A percentile compares a stretch with the other conserved stretches of the same genome.
Conservation (phyloP, 208 protist species). For the Trypanosoma conorhini region DNA sequence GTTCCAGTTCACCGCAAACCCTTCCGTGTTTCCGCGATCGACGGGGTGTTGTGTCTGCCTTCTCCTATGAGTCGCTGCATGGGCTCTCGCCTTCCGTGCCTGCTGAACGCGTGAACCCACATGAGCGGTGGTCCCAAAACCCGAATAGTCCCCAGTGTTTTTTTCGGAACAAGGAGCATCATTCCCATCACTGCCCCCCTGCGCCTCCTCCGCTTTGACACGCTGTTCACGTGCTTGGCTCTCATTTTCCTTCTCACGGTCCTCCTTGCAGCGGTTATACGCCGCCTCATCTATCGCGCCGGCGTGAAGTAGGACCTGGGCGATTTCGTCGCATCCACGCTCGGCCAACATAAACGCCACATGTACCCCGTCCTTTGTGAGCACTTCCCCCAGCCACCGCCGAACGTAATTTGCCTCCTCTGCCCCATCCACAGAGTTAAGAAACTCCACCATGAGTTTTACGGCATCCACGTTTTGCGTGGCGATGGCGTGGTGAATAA, state of each 20-base stretch:
- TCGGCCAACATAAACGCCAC: conserved; percentile 28
- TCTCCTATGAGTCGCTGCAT: conserved; percentile 15
- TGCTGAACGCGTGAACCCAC: conserved; percentile 46
- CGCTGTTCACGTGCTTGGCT: neutral
- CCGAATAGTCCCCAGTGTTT: conserved; percentile 21
- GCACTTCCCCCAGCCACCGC: conserved; percentile 30
- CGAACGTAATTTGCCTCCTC: conserved; percentile 1
- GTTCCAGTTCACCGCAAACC: neutral
- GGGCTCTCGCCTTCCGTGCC: conserved; percentile 44
- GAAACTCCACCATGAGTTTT: conserved; percentile 36
- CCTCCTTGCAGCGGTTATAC: conserved; percentile 7
- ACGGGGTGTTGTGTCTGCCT: neutral
- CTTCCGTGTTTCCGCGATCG: neutral
- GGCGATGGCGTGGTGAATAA: conserved; percentile 43
- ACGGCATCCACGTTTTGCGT: conserved; percentile 35
- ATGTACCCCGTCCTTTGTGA: conserved; percentile 20
- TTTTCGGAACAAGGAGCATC: conserved; percentile 6
- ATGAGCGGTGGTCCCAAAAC: conserved; percentile 13
- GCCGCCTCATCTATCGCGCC: conserved; percentile 8
- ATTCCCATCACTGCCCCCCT: conserved; percentile 3
- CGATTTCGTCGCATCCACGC: conserved; percentile 22
- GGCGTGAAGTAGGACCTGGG: conserved; percentile 15
- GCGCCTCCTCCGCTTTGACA: conserved; percentile 8
- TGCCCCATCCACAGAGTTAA: conserved; percentile 14
- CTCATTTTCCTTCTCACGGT: neutral